Evolutionary conservation across 208 protist species (phyloP), one percentile per base, ranked within the genome.

Genomic region (Wallacemonas sp.): DNA sequence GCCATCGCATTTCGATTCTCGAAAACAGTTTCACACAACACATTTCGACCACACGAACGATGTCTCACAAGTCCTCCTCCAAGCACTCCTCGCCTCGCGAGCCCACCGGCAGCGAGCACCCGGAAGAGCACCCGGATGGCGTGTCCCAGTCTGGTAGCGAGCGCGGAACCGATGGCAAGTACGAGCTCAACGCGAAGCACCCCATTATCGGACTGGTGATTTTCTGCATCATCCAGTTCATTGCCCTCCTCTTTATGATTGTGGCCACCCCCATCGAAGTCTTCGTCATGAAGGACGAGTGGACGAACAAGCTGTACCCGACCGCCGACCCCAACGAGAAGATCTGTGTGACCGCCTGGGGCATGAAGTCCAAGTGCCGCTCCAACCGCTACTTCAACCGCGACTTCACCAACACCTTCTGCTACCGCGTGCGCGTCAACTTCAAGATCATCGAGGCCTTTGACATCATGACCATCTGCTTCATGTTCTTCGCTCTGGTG

Each of bases 271-370:
- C 81, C 48, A 80, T 87, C 33, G 67, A 59, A 29, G 73, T 83
- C 61, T 83, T 84, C 63, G 70, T 67, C 61, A 57, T 82, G 20
- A 65, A 76, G 54, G 18, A 61, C 22, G 25, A 29, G 29, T 81
- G 64, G 52, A 61, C 36, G n/a, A 36, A 63, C 49, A 79, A 67
- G 65, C 20, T 79, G 14, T 70, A 72, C 62, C 69, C 70, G 18
- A 39, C 28, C 3, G 62, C 49, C 1, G 31, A 20, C 11, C 26
- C 20, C 28, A 41, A 39, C 29, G 65, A 70, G 62, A 14, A 55
- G 23, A 72, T 84, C 11, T 87, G 84, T 45, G 72, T 87, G 64
- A 84, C 73, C 5, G 67, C 75, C 22, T 91, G 81, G 79, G 84
- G 84, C 38, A 68, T 79, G 67, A 81, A 79, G 73, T 48, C 66